Percentiles rank a stretch among this genome's conserved stretches.
These are phyloP conservation scores for Balakata baccata DNA, from an alignment of 345 rosid species.

Conservation along the genomic window DNA sequence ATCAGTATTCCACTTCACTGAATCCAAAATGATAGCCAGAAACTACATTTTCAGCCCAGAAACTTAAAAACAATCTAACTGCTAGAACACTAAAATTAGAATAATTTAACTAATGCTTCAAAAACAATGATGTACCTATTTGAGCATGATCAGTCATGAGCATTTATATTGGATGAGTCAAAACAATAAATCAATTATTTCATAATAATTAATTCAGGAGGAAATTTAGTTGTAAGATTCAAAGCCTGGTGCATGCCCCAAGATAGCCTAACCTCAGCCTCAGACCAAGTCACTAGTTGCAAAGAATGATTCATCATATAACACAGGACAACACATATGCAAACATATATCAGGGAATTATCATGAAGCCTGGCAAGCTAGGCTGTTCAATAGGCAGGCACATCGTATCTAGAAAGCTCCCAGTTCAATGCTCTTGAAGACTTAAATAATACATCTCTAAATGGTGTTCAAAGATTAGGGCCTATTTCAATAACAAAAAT, in stretches of 20 bases:
- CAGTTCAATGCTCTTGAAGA: background rate
- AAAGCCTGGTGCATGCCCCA: background rate
- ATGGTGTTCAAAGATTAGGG: background rate
- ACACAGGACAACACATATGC: background rate
- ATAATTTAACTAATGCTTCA: background rate
- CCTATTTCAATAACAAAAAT: background rate
- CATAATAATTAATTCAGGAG: background rate
- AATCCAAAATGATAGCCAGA: background rate
- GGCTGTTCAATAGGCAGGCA: background rate
- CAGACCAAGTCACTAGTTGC: background rate
- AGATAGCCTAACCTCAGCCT: background rate
- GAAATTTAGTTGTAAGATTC: background rate
- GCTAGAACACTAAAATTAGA: background rate
- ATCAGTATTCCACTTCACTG: background rate
- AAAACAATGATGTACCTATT: background rate
- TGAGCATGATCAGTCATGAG: background rate
- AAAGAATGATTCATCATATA: background rate
- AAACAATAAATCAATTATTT: background rate
- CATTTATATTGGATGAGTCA: background rate
- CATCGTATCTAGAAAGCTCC: background rate
- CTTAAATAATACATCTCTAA: background rate
- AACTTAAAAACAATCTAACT: background rate
- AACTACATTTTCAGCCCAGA: constrained; percentile 1
- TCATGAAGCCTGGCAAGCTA: background rate
- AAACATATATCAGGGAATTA: too few relatives aligned